Conservation (phyloP, 1,284 basidiomycete genomes). For the Ustilago tritici region DNA sequence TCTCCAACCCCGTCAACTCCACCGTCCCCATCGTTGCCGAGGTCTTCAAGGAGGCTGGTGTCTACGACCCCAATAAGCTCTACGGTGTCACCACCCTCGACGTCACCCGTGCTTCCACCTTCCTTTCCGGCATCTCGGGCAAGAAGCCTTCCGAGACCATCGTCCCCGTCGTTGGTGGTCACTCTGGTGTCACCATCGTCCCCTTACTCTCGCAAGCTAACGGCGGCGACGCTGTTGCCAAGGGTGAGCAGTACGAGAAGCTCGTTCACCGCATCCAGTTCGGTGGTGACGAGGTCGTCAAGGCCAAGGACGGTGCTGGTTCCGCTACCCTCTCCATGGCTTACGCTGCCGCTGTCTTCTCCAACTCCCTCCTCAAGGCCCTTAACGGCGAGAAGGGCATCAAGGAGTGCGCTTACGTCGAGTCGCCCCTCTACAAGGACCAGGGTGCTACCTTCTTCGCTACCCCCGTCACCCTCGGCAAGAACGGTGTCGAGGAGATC, state of each 20-base stretch:
- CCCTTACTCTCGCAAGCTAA: slow-evolving; percentile 93
- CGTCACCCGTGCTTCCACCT: slow-evolving; percentile 93
- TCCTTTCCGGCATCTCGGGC: slow-evolving; percentile 80
- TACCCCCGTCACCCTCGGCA: slow-evolving; percentile 64
- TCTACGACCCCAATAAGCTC: slow-evolving; percentile 81
- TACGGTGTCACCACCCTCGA: slow-evolving; percentile 95
- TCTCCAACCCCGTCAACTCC: slow-evolving; percentile 82
- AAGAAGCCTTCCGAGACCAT: slow-evolving; percentile 75
- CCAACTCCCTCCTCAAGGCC: slow-evolving; percentile 85
- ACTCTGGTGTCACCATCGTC: slow-evolving; percentile 95
- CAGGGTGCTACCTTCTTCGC: slow-evolving; percentile 75
- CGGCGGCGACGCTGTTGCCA: slow-evolving; percentile 75
- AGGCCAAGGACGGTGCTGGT: slow-evolving; percentile 89
- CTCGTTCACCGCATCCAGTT: slow-evolving; percentile 84
- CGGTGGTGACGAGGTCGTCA: slow-evolving; percentile 92
- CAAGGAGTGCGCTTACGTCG: slow-evolving; percentile 85
- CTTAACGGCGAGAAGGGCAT: slow-evolving; percentile 88
- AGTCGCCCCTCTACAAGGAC: slow-evolving; percentile 79
- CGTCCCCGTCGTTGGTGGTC: slow-evolving; percentile 93
- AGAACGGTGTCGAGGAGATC: slow-evolving; percentile 67
- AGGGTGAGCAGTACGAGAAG: slow-evolving; percentile 74
- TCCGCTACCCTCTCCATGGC: slow-evolving; percentile 91
- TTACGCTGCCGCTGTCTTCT: slow-evolving; percentile 74
- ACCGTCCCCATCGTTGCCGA: slow-evolving; percentile 97
- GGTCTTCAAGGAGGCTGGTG: slow-evolving; percentile 91